Evolutionary conservation across 257 asterid genomes (phyloP), one percentile per base, ranked within the genome.

Genomic region (Salvia splendens): DNA sequence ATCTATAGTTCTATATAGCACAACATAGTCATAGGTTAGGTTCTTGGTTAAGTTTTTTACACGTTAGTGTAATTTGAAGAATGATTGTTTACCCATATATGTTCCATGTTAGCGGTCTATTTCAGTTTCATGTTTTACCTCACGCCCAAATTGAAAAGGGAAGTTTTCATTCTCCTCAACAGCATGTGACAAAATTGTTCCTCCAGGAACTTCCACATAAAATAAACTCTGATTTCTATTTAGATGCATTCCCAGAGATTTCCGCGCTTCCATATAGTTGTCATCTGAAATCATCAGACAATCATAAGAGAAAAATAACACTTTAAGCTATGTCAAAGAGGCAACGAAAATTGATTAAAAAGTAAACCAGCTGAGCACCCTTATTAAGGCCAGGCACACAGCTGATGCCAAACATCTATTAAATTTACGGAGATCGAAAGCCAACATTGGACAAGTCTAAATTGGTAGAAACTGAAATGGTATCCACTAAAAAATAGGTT

Each of bases 101-200:
- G 30, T 24, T 24, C 30, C 30, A 24, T 2, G 1, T 24, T 24
- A 24, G 30, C 3, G 30, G 30, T 24, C 30, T 24, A 24, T 24
- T 24, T 24, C 30, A 24, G 30, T 24, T 38, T 70, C 73, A 59
- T n/a, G 69, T 53, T 45, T 73, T 82, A 93, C 99, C 90, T 93
- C 97, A 15, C 99, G 97, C 12, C 99, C 99, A 79, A 93, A 93
- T 78, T 93, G 99, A 67, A 68, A 77, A 16, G 99, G 97, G 77
- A 93, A 90, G 45, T 66, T 93, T 74, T 88, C 96, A 33, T 85
- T 86, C 81, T 90, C 96, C 77, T 86, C 89, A 48, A 88, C 84
- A 16, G 59, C 73, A 69, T 93, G 99, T 2, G 77, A 83, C 70
- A 93, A 72, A 70, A 90, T 79, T 68, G 80, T 76, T 72, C 95